A percentile compares a stretch with the other conserved stretches of the same genome.
Conservation (phyloP, 1,284 basidiomycete genomes). For the Heliocybe sulcata region DNA sequence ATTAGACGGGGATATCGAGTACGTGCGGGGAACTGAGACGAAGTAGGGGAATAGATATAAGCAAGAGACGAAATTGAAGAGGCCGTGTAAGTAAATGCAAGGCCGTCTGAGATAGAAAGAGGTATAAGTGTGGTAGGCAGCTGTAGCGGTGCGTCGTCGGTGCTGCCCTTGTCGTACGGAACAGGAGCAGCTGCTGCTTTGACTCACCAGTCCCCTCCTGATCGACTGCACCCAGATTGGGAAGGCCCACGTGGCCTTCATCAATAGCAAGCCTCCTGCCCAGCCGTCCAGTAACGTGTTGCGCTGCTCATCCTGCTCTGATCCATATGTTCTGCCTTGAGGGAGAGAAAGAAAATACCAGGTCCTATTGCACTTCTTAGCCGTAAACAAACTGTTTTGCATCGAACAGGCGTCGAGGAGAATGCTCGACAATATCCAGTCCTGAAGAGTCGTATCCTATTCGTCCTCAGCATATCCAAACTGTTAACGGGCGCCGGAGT, state of each 20-base stretch:
- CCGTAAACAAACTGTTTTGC: too few relatives aligned
- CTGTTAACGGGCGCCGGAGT: too few relatives aligned
- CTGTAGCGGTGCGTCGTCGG: not conserved
- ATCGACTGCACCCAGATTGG: not conserved
- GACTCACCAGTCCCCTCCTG: not conserved
- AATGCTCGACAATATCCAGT: too few relatives aligned
- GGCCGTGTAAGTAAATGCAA: slow-evolving; percentile 2
- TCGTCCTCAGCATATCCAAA: too few relatives aligned
- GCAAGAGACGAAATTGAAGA: not conserved
- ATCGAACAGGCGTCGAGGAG: too few relatives aligned
- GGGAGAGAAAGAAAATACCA: too few relatives aligned
- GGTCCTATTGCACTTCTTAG: too few relatives aligned
- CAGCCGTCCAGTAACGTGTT: too few relatives aligned
- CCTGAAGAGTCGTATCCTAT: too few relatives aligned
- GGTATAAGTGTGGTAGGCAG: not conserved
- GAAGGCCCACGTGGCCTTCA: not conserved
- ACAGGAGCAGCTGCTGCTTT: not conserved
- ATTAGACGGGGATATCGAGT: not conserved
- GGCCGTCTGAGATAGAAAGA: not conserved
- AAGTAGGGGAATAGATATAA: not conserved
- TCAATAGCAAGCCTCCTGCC: too few relatives aligned
- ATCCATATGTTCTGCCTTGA: not conserved
- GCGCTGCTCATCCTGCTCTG: not conserved
- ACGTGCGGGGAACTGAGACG: not conserved
- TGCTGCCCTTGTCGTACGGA: not conserved